A percentile compares a stretch with the other conserved stretches of the same genome.
phyloP scores from a whole-genome alignment of 306 rosid genomes.

The Cicer cuneatum region DNA sequence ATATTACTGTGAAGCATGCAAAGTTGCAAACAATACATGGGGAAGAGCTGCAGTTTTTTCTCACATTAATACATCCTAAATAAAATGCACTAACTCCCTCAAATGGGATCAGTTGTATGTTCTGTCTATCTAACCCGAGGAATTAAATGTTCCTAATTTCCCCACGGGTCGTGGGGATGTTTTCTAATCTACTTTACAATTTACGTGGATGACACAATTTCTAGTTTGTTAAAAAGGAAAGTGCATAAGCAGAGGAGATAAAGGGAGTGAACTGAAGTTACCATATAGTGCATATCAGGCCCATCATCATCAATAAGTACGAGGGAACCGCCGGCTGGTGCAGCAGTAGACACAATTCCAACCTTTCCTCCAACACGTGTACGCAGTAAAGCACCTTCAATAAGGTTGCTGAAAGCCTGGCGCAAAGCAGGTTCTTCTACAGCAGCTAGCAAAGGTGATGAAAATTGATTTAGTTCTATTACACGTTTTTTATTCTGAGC shows the following conservation, averaged over 20 bases:
- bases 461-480: constrained; percentile 65
- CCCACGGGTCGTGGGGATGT: constrained; percentile 4
- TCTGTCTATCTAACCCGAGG: neutral
- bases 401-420: constrained; percentile 92
- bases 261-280: constrained; percentile 45
- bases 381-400: constrained; percentile 87
- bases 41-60: constrained; percentile 1
- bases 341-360: constrained; percentile 72
- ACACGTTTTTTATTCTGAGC: constrained; percentile 71
- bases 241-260: constrained; percentile 24
- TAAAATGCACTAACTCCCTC: constrained; percentile 24
- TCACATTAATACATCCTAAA: constrained; percentile 14
- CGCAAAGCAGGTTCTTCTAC: constrained; percentile 93
- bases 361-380: constrained; percentile 88
- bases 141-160: constrained; percentile 26
- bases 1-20: constrained; percentile 26
- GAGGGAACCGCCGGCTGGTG: constrained; percentile 95
- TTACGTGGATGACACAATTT: constrained; percentile 24
- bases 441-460: constrained; percentile 67
- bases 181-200: constrained; percentile 17
- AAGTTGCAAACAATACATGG: neutral
- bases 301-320: constrained; percentile 92
- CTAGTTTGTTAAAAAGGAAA: constrained; percentile 29
- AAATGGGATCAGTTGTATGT: constrained; percentile 17
- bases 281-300: constrained; percentile 99